Base-by-base conservation (phyloP, 2,329 filamentous ascomycete genomes). In the Exophiala xenobiotica region DNA sequence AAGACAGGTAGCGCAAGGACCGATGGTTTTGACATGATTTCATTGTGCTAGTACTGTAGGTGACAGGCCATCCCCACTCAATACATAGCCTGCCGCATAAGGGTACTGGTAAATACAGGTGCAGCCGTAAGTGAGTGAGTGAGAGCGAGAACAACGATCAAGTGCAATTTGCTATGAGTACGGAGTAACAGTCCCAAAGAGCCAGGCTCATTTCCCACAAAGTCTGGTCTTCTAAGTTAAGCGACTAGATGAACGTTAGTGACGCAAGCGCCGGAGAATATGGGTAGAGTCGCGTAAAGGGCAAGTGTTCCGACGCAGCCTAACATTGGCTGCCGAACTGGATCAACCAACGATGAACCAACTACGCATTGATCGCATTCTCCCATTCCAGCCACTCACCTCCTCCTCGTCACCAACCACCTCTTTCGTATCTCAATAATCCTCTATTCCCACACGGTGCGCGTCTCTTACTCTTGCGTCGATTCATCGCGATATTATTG, bases 11-110 rank as follows among this genome's bases (percentile, higher is more conserved):
- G 70, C 58, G 77, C 74, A 62, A 80, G 79, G 59, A 79, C 79
- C 60, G 75, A 74, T 65, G 78, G 76, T 71, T 76, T 79, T 71
- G 80, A 83, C 81, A 85, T 85, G 66, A 70, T 82, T 73, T 76
- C 75, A 78, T 75, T 67, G 70, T 55, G 51, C 72, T 53, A 49
- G 71, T 72, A 65, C 45, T 35, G 37, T 24, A 38, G 43, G 18
- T 22, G 41, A 18, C 47, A 26, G 29, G 20, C 55, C 55, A 52
- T 55, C 46, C 33, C 54, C 46, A 18, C 31, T 37, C 9, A 23
- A 40, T 33, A n/a, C 26, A n/a, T 11, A 33, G 8, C 24, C 18
- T n/a, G 16, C 7, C 12, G 42, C 20, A 19, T 35, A 20, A 22
- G 26, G 29, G 20, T 40, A 11, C 23, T 14, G 22, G 20, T 24